These are phyloP conservation scores for Pachyrhizus erosus DNA, from an alignment of 306 rosid species.

Conservation along the genomic window DNA sequence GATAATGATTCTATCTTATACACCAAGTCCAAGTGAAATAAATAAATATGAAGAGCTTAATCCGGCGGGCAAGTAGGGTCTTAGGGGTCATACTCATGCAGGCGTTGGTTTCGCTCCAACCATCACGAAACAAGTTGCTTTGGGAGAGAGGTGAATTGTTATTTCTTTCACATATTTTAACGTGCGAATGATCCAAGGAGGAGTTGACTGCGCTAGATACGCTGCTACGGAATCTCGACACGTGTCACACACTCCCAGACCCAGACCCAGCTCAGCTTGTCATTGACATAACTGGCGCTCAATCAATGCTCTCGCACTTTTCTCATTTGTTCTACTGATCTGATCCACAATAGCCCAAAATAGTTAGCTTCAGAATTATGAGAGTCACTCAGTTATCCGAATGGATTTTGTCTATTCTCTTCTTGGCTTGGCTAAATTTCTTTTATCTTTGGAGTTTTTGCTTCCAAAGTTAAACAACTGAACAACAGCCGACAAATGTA, in stretches of 20 bases:
- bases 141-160: not conserved
- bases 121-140: slow-evolving; percentile 16
- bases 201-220: slow-evolving; percentile 66
- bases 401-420: too few species aligned
- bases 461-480: too few species aligned
- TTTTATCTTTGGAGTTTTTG: too few species aligned
- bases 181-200: slow-evolving; percentile 55
- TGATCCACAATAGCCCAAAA: too few species aligned
- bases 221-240: slow-evolving; percentile 60
- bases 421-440: too few species aligned
- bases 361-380: too few species aligned
- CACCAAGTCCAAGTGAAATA: not conserved
- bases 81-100: slow-evolving; percentile 24
- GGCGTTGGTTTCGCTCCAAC: slow-evolving; percentile 36
- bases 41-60: slow-evolving; percentile 15
- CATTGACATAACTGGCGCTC: not conserved
- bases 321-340: not conserved
- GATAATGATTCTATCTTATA: not conserved
- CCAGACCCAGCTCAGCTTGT: slow-evolving; percentile 2
- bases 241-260: slow-evolving; percentile 32
- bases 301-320: not conserved
- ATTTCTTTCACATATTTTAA: slow-evolving; percentile 8
- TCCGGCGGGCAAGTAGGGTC: slow-evolving; percentile 50
- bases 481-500: too few species aligned
- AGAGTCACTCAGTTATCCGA: too few species aligned